A percentile compares a stretch with the other conserved stretches of the same genome.
phyloP scores from a whole-genome alignment of 2,329 filamentous ascomycete genomes.

The Xylaria sp. region DNA sequence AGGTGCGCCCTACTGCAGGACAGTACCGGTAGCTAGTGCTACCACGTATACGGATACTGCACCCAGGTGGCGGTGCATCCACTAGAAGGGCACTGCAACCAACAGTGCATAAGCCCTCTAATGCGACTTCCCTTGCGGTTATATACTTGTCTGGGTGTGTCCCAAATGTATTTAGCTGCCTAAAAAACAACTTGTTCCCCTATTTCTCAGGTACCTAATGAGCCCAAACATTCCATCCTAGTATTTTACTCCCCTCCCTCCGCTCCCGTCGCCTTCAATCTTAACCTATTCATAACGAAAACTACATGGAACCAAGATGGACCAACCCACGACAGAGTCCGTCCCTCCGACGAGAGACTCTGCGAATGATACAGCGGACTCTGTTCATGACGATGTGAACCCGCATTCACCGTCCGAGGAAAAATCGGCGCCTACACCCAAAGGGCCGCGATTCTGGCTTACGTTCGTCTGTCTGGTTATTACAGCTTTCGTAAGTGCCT shows the following conservation, averaged over 20 bases:
- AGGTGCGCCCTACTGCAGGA: too few species aligned
- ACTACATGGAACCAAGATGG: conserved; percentile 14
- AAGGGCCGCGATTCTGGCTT: conserved; percentile 33
- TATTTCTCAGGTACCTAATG: not conserved
- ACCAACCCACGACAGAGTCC: conserved; percentile 12
- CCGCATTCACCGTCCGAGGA: conserved; percentile 6
- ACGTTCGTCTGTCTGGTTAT: conserved; percentile 31
- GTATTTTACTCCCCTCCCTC: not conserved
- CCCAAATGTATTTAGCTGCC: not conserved
- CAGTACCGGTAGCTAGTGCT: too few species aligned
- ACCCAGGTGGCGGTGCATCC: not conserved
- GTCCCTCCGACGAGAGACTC: conserved; percentile 8
- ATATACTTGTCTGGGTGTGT: not conserved
- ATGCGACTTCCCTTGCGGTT: not conserved
- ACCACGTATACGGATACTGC: too few species aligned
- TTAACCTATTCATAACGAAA: conserved; percentile 1
- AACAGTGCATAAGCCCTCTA: not conserved
- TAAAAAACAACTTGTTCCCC: not conserved
- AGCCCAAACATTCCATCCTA: not conserved
- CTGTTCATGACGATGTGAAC: conserved; percentile 3
- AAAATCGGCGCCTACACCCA: conserved; percentile 2
- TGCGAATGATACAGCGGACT: conserved; percentile 4
- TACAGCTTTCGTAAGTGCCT: conserved; percentile 34
- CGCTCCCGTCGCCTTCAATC: not conserved
- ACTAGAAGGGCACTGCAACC: not conserved